A percentile compares a stretch with the other conserved stretches of the same genome.
Evolutionary conservation across 495 filamentous ascomycete genomes (phyloP).

Genomic region (Aspergillus ellipticus): DNA sequence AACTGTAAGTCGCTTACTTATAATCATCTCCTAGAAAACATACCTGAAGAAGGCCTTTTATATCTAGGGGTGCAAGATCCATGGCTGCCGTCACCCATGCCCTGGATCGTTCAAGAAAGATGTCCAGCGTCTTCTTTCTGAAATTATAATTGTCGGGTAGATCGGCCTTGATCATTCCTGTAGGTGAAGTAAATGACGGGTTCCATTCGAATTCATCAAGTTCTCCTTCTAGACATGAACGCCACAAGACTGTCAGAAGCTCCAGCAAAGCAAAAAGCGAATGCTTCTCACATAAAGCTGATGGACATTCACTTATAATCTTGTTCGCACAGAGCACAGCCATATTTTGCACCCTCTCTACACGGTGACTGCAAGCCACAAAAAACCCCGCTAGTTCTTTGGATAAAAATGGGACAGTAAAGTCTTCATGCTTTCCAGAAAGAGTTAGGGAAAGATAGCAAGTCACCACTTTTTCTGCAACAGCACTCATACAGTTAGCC

Average conservation of each 20-base stretch:
- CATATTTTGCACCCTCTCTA: constrained; percentile 80
- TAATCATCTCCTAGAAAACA: not conserved
- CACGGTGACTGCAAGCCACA: constrained; percentile 84
- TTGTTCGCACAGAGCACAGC: constrained; percentile 77
- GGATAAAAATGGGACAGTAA: constrained; percentile 81
- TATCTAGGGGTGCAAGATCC: constrained; percentile 84
- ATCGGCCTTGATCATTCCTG: constrained; percentile 75
- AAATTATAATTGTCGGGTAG: constrained; percentile 85
- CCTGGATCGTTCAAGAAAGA: constrained; percentile 72
- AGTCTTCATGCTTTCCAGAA: constrained; percentile 63
- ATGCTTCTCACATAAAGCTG: constrained; percentile 80
- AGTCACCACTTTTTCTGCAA: constrained; percentile 68
- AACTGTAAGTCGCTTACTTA: constrained; percentile 2
- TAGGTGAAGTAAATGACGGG: constrained; percentile 68
- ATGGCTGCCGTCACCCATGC: constrained; percentile 75
- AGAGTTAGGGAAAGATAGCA: constrained; percentile 71
- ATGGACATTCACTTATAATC: constrained; percentile 79
- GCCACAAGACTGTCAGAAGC: constrained; percentile 89
- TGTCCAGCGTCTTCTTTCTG: constrained; percentile 70
- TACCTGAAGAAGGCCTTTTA: constrained; percentile 83
- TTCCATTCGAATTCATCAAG: constrained; percentile 89
- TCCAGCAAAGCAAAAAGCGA: constrained; percentile 91
- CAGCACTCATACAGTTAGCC: constrained; percentile 80
- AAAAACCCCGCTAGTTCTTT: constrained; percentile 82
- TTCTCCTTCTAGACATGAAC: constrained; percentile 87